Conservation (phyloP, 75 land plant species). For the Ceratopteris richardii region DNA sequence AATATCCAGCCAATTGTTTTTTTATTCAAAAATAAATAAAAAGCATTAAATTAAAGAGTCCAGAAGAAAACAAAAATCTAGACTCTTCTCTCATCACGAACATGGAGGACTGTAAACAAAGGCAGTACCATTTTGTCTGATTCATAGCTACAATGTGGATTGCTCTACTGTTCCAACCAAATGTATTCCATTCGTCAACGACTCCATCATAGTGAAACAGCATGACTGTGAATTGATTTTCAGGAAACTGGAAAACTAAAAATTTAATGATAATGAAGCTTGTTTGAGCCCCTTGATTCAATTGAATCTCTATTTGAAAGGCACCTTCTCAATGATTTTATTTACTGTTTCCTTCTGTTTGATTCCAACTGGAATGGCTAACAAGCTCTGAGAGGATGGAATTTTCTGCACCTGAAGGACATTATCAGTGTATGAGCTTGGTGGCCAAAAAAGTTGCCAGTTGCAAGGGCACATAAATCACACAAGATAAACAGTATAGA, state of each 20-base stretch:
- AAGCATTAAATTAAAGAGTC: too few relatives aligned
- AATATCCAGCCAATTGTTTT: too few relatives aligned
- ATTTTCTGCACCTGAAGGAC: not conserved
- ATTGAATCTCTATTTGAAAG: too few relatives aligned
- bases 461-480: not conserved
- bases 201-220: constrained; percentile 86
- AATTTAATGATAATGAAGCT: too few relatives aligned
- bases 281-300: too few relatives aligned
- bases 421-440: not conserved
- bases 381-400: constrained; percentile 33
- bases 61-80: too few relatives aligned
- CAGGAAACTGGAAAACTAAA: constrained; percentile 52
- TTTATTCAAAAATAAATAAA: too few relatives aligned
- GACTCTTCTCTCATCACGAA: too few relatives aligned
- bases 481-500: too few relatives aligned
- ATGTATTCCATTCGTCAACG: constrained; percentile 62
- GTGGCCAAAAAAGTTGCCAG: not conserved
- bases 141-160: constrained; percentile 62
- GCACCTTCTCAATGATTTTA: constrained; percentile 67
- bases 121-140: constrained; percentile 78
- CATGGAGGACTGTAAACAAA: too few relatives aligned
- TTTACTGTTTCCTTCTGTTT: constrained; percentile 71
- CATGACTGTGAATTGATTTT: constrained; percentile 59
- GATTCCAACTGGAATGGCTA: constrained; percentile 85
- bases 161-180: constrained; percentile 48